Conservation (phyloP, 2,329 filamentous ascomycete species). For the Hansfordia pulvinata region DNA sequence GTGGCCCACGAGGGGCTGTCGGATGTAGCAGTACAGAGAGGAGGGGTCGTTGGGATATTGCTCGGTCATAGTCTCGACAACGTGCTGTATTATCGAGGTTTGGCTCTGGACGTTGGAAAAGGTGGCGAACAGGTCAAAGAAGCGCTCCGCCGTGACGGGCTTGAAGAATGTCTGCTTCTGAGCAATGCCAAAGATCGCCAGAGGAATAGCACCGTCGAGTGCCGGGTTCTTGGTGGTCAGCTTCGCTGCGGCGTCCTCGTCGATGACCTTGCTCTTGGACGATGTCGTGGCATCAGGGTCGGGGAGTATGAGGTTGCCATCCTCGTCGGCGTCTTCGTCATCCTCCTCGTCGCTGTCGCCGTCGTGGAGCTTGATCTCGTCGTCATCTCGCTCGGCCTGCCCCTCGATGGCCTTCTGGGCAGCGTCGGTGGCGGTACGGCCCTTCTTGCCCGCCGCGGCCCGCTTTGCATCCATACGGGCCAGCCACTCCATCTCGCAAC, state of each 20-base stretch:
- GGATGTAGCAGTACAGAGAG: conserved; percentile 58
- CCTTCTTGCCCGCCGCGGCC: conserved; percentile 26
- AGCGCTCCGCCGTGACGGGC: conserved; percentile 52
- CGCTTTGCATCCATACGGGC: conserved; percentile 65
- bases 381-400: conserved; percentile 32
- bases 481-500: conserved; percentile 86
- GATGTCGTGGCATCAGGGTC: conserved; percentile 24
- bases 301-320: conserved; percentile 25
- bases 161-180: conserved; percentile 64
- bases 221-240: conserved; percentile 65
- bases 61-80: conserved; percentile 50
- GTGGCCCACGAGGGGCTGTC: conserved; percentile 55
- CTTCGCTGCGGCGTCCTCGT: conserved; percentile 28
- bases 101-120: conserved; percentile 57
- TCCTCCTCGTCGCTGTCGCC: conserved; percentile 31
- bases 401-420: conserved; percentile 38
- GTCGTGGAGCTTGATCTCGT: conserved; percentile 27
- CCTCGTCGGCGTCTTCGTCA: conserved; percentile 23
- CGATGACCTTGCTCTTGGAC: conserved; percentile 28
- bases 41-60: conserved; percentile 45
- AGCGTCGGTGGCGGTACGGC: too few species aligned
- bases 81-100: conserved; percentile 56
- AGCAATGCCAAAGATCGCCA: conserved; percentile 81
- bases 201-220: conserved; percentile 82
- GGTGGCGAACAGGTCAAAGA: conserved; percentile 65